Evolutionary conservation across 2,329 filamentous ascomycete genomes (phyloP), one percentile per base, ranked within the genome.

Genomic region (Aspergillus sp.): DNA sequence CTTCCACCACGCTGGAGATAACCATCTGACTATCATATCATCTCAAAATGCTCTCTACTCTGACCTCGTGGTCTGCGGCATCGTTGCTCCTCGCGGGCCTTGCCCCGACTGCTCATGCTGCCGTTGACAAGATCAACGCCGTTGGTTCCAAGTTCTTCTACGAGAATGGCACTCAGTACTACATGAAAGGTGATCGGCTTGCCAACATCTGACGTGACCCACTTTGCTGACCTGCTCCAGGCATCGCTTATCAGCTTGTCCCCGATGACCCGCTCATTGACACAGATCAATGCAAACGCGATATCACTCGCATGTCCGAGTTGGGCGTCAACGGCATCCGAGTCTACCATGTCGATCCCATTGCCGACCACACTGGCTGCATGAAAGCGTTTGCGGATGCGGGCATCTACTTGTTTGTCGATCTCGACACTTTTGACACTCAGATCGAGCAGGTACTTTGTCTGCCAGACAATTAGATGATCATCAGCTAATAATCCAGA

Each of bases 131-230:
- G 47, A 79, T 84, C 53, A 73, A 73, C n/a, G 70, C 71, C 38
- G 80, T 84, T 46, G 88, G 88, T 44, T 83, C 84, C 72, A 95
- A 94, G 71, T 89, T 95, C 74, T 95, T 94, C 74, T 83, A 82
- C 57, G 81, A 80, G 60, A 81, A 90, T 65, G 88, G 88, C 54
- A 77, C 83, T 27, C 88, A 94, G 64, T 94, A 87, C 75, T 93
- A 82, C 68, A 79, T 93, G 67, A 93, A 90, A 73, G 88, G 88
- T 86, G 68, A 44, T 65, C 41, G 5, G 20, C n/a, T 30, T 27
- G 4, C 33, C 13, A 33, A 41, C 33, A 33, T 38, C 44, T 22
- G 41, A 23, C n/a, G 30, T 32, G 19, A 15, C 22, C 17, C n/a
- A 12, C 20, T 22, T 27, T 27, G 5, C 20, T 25, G 15, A 41